A percentile compares a stretch with the other conserved stretches of the same genome.
Conservation (phyloP, 2,329 filamentous ascomycete genomes). For the Chaetomiaceae sp. region DNA sequence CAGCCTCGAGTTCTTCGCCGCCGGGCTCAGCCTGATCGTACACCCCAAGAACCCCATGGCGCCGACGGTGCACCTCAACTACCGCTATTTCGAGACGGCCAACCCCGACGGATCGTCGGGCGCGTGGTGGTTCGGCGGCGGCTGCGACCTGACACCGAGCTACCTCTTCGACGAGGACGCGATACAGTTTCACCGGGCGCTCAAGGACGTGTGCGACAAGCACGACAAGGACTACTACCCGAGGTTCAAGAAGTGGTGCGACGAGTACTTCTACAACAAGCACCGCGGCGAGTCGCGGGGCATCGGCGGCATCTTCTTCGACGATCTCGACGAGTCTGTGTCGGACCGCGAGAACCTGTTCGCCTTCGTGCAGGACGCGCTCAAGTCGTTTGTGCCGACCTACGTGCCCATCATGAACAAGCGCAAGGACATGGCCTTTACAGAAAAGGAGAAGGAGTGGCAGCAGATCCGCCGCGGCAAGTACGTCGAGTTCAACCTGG, state of each 20-base stretch:
- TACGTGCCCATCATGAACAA: conserved; percentile 86
- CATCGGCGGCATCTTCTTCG: conserved; percentile 96
- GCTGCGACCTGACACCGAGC: conserved; percentile 84
- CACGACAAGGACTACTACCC: conserved; percentile 92
- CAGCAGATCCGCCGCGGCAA: conserved; percentile 90
- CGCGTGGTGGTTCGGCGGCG: conserved; percentile 98
- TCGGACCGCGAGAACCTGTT: conserved; percentile 88
- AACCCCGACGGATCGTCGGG: conserved; percentile 75
- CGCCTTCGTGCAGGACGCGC: conserved; percentile 78
- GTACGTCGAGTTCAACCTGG: conserved; percentile 97
- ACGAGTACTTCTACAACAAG: conserved; percentile 93
- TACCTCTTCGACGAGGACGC: conserved; percentile 98
- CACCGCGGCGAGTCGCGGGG: conserved; percentile 84
- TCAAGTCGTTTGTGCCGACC: conserved; percentile 81
- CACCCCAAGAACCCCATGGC: conserved; percentile 96
- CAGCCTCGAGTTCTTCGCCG: conserved; percentile 89
- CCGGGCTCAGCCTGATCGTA: conserved; percentile 85
- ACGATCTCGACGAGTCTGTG: conserved; percentile 84
- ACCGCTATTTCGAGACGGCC: conserved; percentile 96
- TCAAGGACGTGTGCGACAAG: conserved; percentile 89
- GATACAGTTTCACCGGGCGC: conserved; percentile 89
- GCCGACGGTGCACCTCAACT: conserved; percentile 95
- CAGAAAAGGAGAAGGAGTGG: conserved; percentile 84
- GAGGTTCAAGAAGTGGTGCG: conserved; percentile 96
- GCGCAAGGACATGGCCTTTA: conserved; percentile 89